Evolutionary conservation across 177 flowering plant species (phyloP), one percentile per base, ranked within the genome.

Genomic region (Vitis hybrid): DNA sequence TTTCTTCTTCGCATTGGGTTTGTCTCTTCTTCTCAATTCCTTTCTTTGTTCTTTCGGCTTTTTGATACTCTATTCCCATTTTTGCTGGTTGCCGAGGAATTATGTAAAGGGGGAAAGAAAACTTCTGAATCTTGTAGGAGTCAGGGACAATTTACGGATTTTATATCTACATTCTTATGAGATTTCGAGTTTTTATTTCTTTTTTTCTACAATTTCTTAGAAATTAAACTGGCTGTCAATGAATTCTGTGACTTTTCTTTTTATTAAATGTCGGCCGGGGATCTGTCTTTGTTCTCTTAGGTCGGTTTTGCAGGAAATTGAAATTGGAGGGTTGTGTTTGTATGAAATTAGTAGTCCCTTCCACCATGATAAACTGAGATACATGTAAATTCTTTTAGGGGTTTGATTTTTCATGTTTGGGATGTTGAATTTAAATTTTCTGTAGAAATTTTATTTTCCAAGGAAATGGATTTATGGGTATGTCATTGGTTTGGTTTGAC

Each of bases 1-100:
- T 70, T 91, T 90, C 81, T 83, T 83, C 74, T 92, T 95, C 64
- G 97, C 97, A 7, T 69, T 88, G 74, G 95, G 98, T 92, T 59
- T 11, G 91, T 72, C 65, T 68, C 22, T 49, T 28, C 65, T 31
- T 38, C n/a, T 11, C 47, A 31, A 4, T 50, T 51, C 53, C 31
- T 53, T 60, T 69, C 47, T 59, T 71, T 17, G 15, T 14, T 53
- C 14, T 59, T 67, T 24, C 6, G 53, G 47, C 51, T 61, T 12
- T 52, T 67, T 64, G 15, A 60, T 55, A 9, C 18, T 51, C 17
- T 74, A 50, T 13, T 10, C 47, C 19, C 22, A n/a, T n/a, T 11
- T 61, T 38, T 69, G 44, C 17, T 70, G 47, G 28, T 60, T 52
- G 14, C 31, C 15, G 31, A 3, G 31, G 15, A 55, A 14, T n/a